Conservation (phyloP, 2,329 filamentous ascomycete genomes). For the Penicillium polonicum region DNA sequence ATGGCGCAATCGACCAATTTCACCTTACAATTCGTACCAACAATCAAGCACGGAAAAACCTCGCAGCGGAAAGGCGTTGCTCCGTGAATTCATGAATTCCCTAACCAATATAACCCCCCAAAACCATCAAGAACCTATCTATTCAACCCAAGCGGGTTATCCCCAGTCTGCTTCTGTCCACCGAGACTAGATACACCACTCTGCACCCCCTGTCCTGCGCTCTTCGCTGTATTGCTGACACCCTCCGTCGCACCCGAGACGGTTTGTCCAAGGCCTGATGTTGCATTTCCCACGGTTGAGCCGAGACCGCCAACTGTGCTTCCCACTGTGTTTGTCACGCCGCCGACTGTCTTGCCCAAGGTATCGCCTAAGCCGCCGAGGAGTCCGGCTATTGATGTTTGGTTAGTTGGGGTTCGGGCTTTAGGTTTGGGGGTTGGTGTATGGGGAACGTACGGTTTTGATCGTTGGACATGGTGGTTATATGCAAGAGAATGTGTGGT, state of each 20-base stretch:
- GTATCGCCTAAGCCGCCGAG: conserved; percentile 31
- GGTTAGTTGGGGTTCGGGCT: not conserved
- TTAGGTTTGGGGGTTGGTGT: not conserved
- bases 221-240: conserved; percentile 32
- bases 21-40: too few relatives aligned
- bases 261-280: conserved; percentile 30
- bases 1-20: too few relatives aligned
- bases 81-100: not conserved
- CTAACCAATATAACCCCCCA: not conserved
- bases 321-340: conserved; percentile 35
- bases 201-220: conserved; percentile 16
- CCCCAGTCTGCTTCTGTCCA: conserved; percentile 22
- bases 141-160: conserved; percentile 24
- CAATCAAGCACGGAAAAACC: too few relatives aligned
- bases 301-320: conserved; percentile 30
- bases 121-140: not conserved
- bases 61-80: too few relatives aligned
- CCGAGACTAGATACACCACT: conserved; percentile 15
- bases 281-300: conserved; percentile 37
- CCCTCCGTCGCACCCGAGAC: conserved; percentile 31
- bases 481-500: not conserved
- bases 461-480: conserved; percentile 14
- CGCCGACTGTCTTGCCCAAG: conserved; percentile 32
- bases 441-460: conserved; percentile 13
- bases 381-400: conserved; percentile 17